Conservation (phyloP, 257 asterid species). For the Galeopsis tetrahit region DNA sequence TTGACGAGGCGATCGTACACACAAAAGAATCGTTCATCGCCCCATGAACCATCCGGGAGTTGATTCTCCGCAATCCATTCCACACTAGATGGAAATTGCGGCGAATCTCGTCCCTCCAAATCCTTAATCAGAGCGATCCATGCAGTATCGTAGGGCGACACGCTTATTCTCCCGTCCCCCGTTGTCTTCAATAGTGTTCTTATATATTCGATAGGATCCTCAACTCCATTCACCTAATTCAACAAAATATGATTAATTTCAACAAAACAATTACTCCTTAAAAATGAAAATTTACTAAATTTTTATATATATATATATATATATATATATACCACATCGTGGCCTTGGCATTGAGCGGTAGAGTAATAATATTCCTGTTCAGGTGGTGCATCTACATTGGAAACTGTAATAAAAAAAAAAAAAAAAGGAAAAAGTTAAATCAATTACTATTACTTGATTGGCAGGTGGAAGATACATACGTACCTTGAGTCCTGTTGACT, state of each 20-base stretch:
- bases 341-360: neutral
- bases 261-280: neutral
- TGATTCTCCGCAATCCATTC: slow-evolving; percentile 14
- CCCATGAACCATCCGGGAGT: slow-evolving; percentile 5
- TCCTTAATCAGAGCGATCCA: slow-evolving; percentile 11
- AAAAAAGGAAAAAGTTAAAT: neutral
- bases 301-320: too few species aligned
- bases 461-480: neutral
- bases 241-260: too few species aligned
- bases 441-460: neutral
- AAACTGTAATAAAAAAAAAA: neutral
- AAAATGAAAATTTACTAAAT: neutral
- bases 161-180: neutral
- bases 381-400: neutral
- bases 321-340: neutral
- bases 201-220: neutral
- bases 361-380: neutral
- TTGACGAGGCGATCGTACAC: neutral
- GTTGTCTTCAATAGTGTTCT: neutral
- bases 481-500: neutral
- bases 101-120: slow-evolving; percentile 1
- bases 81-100: neutral
- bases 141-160: slow-evolving; percentile 4
- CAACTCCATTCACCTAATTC: neutral
- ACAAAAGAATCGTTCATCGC: neutral